Evolutionary conservation across 2,329 filamentous ascomycete species (phyloP).

Genomic region (Neopestalotiopsis rosae): DNA sequence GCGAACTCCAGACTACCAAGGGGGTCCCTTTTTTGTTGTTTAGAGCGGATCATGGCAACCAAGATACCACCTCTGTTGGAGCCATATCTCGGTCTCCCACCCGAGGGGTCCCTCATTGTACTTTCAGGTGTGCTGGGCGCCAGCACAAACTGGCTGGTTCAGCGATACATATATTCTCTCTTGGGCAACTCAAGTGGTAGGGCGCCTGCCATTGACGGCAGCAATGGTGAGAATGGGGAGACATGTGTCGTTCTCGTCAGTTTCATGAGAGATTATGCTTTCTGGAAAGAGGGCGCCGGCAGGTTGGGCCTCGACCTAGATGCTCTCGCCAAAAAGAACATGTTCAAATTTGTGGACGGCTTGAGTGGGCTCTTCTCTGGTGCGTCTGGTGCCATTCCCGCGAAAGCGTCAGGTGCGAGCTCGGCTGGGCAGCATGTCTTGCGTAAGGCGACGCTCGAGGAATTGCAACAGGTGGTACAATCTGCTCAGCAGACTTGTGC

Average conservation of each 20-base stretch:
- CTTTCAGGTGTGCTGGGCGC: constrained; percentile 72
- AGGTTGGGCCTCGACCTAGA: constrained; percentile 77
- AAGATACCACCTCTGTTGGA: constrained; percentile 68
- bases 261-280: constrained; percentile 78
- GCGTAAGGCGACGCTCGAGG: constrained; percentile 36
- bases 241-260: constrained; percentile 73
- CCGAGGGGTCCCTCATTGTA: constrained; percentile 65
- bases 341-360: constrained; percentile 79
- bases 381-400: constrained; percentile 20
- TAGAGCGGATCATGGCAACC: constrained; percentile 44
- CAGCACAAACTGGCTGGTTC: constrained; percentile 68
- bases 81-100: constrained; percentile 64
- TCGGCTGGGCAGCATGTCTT: constrained; percentile 30
- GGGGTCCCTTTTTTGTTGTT: too few relatives aligned
- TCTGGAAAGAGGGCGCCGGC: constrained; percentile 76
- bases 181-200: constrained; percentile 34
- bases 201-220: constrained; percentile 32
- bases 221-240: constrained; percentile 24
- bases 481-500: constrained; percentile 41
- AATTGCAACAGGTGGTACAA: constrained; percentile 45
- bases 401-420: constrained; percentile 18
- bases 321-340: constrained; percentile 58
- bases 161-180: constrained; percentile 59
- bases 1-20: neutral
- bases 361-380: constrained; percentile 61